Conservation (phyloP, 768 basidiomycete species). For the Neoboletus subvelutipes region DNA sequence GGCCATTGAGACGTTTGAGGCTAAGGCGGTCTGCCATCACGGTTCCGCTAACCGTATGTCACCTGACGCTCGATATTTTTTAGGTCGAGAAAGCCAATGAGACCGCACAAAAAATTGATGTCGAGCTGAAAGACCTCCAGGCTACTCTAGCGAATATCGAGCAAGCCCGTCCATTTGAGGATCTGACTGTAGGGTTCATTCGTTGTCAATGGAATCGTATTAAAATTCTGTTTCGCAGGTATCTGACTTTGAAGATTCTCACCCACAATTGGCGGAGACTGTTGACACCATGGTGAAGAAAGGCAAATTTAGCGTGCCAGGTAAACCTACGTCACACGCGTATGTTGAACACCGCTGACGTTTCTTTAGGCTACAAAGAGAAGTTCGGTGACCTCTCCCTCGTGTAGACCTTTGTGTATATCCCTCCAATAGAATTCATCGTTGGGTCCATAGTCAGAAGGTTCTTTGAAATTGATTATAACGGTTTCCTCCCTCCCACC, state of each 20-base stretch:
- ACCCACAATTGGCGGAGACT: constrained; percentile 87
- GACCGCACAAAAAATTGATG: constrained; percentile 86
- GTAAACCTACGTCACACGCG: constrained; percentile 38
- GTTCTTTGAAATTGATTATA: background rate
- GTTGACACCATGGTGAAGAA: constrained; percentile 96
- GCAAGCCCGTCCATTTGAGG: constrained; percentile 95
- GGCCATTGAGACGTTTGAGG: constrained; percentile 95
- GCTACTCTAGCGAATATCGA: constrained; percentile 95
- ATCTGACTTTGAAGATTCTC: constrained; percentile 87
- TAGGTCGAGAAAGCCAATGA: constrained; percentile 88
- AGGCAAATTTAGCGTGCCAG: constrained; percentile 98
- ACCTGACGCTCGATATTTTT: background rate
- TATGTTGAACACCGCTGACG: background rate
- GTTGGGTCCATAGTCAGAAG: background rate
- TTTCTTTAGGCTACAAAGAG: constrained; percentile 76
- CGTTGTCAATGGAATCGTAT: background rate
- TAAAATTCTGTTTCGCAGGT: constrained; percentile 45
- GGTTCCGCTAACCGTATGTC: background rate
- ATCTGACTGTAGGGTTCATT: constrained; percentile 75
- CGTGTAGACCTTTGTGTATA: constrained; percentile 55
- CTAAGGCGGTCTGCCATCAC: constrained; percentile 76
- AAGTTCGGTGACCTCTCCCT: constrained; percentile 94
- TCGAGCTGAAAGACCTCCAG: constrained; percentile 88
- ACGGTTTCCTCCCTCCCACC: background rate
- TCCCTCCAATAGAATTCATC: constrained; percentile 21